Evolutionary conservation across 2,329 filamentous ascomycete species (phyloP).

Genomic region (Blastomyces parvus): DNA sequence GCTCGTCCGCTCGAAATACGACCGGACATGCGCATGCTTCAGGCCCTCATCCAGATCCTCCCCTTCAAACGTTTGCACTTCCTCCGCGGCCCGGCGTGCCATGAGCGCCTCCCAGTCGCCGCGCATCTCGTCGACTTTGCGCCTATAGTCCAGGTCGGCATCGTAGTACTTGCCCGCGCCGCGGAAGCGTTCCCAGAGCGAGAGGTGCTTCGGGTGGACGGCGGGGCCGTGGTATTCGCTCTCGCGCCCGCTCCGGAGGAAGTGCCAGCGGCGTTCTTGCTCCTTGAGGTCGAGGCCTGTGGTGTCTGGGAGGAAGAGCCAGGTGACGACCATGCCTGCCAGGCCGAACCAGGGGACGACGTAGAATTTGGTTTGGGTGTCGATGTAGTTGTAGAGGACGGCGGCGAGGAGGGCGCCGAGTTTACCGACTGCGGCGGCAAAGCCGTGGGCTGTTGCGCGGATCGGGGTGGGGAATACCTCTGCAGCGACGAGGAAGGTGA

Average conservation of each 20-base stretch:
- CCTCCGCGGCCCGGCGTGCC: conserved; percentile 42
- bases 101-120: conserved; percentile 44
- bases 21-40: conserved; percentile 42
- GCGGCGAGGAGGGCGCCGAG: conserved; percentile 76
- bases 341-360: conserved; percentile 95
- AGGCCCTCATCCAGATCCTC: conserved; percentile 39
- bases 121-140: conserved; percentile 76
- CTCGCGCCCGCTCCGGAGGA: conserved; percentile 67
- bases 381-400: conserved; percentile 91
- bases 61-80: conserved; percentile 29
- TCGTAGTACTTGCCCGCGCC: conserved; percentile 77
- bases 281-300: conserved; percentile 95
- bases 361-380: conserved; percentile 73
- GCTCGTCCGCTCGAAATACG: conserved; percentile 46
- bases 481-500: conserved; percentile 91
- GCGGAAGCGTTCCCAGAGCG: conserved; percentile 72
- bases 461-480: conserved; percentile 95
- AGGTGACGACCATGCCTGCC: conserved; percentile 71
- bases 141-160: conserved; percentile 68
- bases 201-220: conserved; percentile 80
- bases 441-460: conserved; percentile 85
- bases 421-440: conserved; percentile 88
- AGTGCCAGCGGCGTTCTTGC: conserved; percentile 87
- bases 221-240: conserved; percentile 87
- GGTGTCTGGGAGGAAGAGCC: conserved; percentile 86